Conservation (phyloP, 2,329 filamentous ascomycete genomes). For the Fusarium decemcellulare region DNA sequence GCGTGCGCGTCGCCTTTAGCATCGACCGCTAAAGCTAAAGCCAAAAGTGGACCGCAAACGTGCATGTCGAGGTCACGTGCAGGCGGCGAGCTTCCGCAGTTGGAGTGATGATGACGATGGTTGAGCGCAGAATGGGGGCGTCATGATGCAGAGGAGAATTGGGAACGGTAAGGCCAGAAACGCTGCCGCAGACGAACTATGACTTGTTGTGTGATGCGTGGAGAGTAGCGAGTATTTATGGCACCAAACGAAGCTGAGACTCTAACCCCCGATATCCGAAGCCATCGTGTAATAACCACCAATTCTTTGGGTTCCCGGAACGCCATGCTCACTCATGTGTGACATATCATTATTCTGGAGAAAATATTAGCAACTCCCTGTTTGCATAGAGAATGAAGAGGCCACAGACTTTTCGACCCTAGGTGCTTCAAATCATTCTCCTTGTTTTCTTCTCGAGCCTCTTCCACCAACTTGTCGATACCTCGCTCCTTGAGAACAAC, state of each 20-base stretch:
- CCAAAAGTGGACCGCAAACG: constrained; percentile 37
- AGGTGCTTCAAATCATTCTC: constrained; percentile 80
- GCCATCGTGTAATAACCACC: constrained; percentile 1
- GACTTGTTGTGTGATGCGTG: background rate
- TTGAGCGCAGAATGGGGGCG: background rate
- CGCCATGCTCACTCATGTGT: constrained; percentile 13
- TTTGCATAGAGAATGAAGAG: background rate
- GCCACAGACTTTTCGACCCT: constrained; percentile 57
- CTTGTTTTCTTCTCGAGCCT: constrained; percentile 89
- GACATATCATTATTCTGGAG: constrained; percentile 22
- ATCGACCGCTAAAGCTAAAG: constrained; percentile 18
- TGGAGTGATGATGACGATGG: constrained; percentile 23
- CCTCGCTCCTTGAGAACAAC: constrained; percentile 87
- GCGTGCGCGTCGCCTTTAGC: constrained; percentile 30
- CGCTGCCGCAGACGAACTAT: background rate
- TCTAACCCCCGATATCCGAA: constrained; percentile 1
- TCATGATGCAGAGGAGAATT: background rate
- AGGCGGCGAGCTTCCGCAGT: constrained; percentile 27
- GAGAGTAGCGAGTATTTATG: constrained; percentile 9
- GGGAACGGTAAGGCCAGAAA: background rate
- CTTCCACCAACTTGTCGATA: constrained; percentile 93
- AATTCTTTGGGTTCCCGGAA: constrained; percentile 17
- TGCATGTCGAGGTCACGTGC: constrained; percentile 32
- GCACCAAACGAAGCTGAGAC: background rate
- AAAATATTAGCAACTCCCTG: constrained; percentile 7